Conservation (phyloP, 1,139 yeast genomes). For the Yamadazyma trypodendri region DNA sequence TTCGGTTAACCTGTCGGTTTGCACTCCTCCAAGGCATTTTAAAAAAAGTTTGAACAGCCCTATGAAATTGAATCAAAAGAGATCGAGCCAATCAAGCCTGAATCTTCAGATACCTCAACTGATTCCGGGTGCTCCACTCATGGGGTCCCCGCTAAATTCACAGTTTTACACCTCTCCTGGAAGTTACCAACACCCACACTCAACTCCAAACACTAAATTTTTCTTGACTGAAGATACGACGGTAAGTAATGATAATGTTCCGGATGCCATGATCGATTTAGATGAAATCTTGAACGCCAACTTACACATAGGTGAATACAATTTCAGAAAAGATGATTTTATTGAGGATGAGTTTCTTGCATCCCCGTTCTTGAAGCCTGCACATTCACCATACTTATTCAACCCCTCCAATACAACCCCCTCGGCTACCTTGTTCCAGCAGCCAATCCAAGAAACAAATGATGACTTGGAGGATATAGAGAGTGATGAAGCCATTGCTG, state of each 20-base stretch:
- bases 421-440: constrained; percentile 26
- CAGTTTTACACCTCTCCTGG: not conserved
- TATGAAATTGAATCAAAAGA: constrained; percentile 28
- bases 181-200: not conserved
- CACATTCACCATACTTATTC: constrained; percentile 23
- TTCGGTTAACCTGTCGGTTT: constrained; percentile 2
- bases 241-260: constrained; percentile 39
- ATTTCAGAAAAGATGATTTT: constrained; percentile 40
- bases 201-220: constrained; percentile 23
- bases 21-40: constrained; percentile 19
- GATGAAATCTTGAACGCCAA: constrained; percentile 55
- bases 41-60: constrained; percentile 34
- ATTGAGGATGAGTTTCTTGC: constrained; percentile 32
- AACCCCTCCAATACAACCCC: constrained; percentile 24
- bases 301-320: constrained; percentile 31
- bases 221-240: constrained; percentile 36
- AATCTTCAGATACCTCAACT: constrained; percentile 3
- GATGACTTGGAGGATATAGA: constrained; percentile 30
- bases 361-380: constrained; percentile 32
- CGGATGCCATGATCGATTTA: constrained; percentile 63
- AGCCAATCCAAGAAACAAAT: constrained; percentile 34
- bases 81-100: constrained; percentile 12
- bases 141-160: not conserved
- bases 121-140: not conserved
- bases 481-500: constrained; percentile 9